These are phyloP conservation scores for Neocucurbitaria cava DNA, from an alignment of 2,329 filamentous ascomycete genomes.

Conservation along the genomic window DNA sequence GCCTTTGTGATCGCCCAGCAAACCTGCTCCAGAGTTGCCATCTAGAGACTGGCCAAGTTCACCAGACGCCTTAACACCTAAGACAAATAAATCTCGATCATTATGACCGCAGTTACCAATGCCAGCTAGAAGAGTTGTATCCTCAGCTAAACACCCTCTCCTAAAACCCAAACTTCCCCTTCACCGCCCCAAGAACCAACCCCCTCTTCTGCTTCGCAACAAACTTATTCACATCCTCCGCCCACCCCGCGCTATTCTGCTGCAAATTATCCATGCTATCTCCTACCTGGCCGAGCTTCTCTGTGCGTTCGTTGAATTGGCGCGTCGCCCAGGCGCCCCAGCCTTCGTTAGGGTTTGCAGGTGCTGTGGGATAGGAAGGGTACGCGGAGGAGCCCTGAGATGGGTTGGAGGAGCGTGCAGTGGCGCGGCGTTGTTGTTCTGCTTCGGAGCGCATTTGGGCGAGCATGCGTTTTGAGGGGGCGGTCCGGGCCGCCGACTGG, in stretches of 20 bases:
- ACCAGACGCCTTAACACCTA: too few species aligned
- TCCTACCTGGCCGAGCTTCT: conserved; percentile 81
- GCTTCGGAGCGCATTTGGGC: conserved; percentile 80
- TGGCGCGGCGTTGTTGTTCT: conserved; percentile 57
- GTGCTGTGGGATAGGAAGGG: conserved; percentile 27
- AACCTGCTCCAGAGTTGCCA: too few species aligned
- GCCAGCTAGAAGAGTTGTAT: neutral
- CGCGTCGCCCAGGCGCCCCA: conserved; percentile 82
- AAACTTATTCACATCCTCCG: conserved; percentile 86
- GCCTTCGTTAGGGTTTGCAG: conserved; percentile 52
- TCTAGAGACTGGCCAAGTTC: too few species aligned
- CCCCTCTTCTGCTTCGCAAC: conserved; percentile 87
- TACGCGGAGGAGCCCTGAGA: conserved; percentile 41
- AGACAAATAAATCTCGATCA: too few species aligned
- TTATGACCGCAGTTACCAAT: too few species aligned
- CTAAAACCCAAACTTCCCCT: conserved; percentile 45
- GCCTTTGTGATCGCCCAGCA: too few species aligned
- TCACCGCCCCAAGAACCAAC: conserved; percentile 69
- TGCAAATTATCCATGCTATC: conserved; percentile 86
- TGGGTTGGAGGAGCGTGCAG: conserved; percentile 43
- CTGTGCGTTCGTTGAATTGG: conserved; percentile 88
- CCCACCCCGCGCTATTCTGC: conserved; percentile 81
- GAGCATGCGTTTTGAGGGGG: conserved; percentile 88
- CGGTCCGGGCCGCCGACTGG: conserved; percentile 83
- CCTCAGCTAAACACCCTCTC: neutral